Evolutionary conservation across 208 protist genomes (phyloP).

Genomic region (Trypanosoma scelopori): DNA sequence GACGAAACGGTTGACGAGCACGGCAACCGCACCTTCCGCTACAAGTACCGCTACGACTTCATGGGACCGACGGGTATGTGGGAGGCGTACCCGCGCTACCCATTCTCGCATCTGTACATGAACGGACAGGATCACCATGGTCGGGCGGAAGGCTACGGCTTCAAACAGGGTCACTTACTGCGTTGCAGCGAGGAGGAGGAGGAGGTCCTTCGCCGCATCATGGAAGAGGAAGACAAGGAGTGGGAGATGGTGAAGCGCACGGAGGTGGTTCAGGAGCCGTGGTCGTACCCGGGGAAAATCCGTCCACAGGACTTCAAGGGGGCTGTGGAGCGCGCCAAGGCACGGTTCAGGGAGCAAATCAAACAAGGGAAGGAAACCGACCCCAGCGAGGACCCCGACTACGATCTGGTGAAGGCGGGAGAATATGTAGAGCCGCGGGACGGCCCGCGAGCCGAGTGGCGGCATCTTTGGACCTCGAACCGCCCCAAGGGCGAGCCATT

Average conservation of each 20-base stretch:
- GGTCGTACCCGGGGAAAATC: slow-evolving; percentile 90
- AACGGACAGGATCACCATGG: slow-evolving; percentile 78
- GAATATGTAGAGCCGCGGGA: slow-evolving; percentile 90
- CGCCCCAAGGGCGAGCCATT: slow-evolving; percentile 47
- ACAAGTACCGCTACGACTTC: slow-evolving; percentile 90
- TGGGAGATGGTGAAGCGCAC: slow-evolving; percentile 92
- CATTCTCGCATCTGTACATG: slow-evolving; percentile 83
- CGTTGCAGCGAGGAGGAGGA: slow-evolving; percentile 87
- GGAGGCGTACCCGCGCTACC: slow-evolving; percentile 89
- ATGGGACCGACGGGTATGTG: slow-evolving; percentile 86
- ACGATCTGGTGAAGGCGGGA: slow-evolving; percentile 85
- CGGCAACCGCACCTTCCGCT: slow-evolving; percentile 88
- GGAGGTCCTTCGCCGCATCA: slow-evolving; percentile 87
- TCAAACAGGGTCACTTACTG: slow-evolving; percentile 89
- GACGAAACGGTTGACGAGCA: slow-evolving; percentile 90
- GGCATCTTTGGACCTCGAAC: slow-evolving; percentile 88
- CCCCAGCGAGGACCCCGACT: slow-evolving; percentile 84
- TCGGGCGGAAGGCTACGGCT: slow-evolving; percentile 82
- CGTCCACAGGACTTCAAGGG: slow-evolving; percentile 79
- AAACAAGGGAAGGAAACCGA: slow-evolving; percentile 82
- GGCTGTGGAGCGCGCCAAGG: slow-evolving; percentile 87
- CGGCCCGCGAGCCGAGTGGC: slow-evolving; percentile 85
- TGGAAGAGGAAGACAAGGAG: slow-evolving; percentile 91
- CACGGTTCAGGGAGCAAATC: slow-evolving; percentile 78
- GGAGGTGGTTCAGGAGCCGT: slow-evolving; percentile 90